Percentiles rank a stretch among this genome's conserved stretches.
phyloP scores from a whole-genome alignment of 257 asterid genomes.

The Lantana camara region DNA sequence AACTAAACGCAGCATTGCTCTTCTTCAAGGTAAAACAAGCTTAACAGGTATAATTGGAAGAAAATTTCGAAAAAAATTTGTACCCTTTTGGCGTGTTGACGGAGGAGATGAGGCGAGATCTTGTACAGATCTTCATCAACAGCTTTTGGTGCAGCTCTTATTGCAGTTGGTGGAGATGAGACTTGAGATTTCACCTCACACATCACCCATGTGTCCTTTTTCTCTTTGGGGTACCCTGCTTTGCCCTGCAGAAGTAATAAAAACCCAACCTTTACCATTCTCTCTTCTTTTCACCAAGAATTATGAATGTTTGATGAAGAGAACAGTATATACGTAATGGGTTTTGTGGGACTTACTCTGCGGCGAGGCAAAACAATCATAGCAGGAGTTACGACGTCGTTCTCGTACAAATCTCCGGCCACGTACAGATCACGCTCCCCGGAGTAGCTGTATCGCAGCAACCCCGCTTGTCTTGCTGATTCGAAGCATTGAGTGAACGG shows the following conservation, averaged over 20 bases:
- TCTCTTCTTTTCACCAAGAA: neutral
- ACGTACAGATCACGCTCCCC: conserved; percentile 73
- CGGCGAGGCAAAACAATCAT: conserved; percentile 79
- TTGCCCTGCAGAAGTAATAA: conserved; percentile 42
- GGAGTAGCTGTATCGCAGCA: conserved; percentile 58
- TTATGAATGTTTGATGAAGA: too few species aligned
- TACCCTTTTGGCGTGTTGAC: conserved; percentile 58
- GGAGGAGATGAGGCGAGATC: conserved; percentile 77
- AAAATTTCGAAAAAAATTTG: too few species aligned
- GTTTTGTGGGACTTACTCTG: conserved; percentile 34
- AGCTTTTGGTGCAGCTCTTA: conserved; percentile 48
- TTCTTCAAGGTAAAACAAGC: too few species aligned
- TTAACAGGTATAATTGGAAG: too few species aligned
- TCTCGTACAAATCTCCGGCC: conserved; percentile 76
- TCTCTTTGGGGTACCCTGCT: conserved; percentile 32
- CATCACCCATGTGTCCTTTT: conserved; percentile 39
- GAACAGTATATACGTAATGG: neutral
- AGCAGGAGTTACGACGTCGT: conserved; percentile 64
- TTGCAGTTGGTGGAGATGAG: conserved; percentile 20
- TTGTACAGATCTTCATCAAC: conserved; percentile 90
- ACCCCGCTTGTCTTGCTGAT: conserved; percentile 55
- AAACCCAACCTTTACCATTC: neutral
- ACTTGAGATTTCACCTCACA: conserved; percentile 41
- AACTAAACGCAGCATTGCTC: too few species aligned
- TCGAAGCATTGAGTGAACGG: conserved; percentile 88